Conservation (phyloP, 169 alveolate species). For the Besnoitia besnoiti region DNA sequence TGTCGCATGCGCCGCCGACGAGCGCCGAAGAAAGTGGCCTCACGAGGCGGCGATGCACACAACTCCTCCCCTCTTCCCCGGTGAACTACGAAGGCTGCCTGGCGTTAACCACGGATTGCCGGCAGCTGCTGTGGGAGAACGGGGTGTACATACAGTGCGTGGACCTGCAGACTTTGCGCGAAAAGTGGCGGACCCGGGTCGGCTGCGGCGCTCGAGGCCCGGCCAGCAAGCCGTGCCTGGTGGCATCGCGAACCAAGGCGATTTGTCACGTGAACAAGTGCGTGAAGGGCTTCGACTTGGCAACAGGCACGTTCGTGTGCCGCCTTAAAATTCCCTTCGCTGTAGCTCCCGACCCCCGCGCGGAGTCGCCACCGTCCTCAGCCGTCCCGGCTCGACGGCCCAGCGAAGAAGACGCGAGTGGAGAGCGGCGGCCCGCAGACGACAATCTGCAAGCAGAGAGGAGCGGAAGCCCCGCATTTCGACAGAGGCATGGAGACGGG, state of each 20-base stretch:
- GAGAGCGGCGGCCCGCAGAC: neutral
- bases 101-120: neutral
- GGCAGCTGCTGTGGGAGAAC: neutral
- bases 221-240: neutral
- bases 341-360: neutral
- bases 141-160: neutral
- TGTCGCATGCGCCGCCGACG: neutral
- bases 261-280: neutral
- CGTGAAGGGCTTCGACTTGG: neutral
- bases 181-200: neutral
- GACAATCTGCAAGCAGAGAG: neutral
- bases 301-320: neutral
- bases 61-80: neutral
- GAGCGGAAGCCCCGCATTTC: too few relatives aligned
- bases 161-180: neutral
- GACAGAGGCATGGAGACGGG: too few relatives aligned
- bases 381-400: neutral
- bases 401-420: neutral
- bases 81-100: neutral
- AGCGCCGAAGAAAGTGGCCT: neutral
- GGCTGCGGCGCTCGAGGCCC: neutral
- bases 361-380: neutral
- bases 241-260: neutral
- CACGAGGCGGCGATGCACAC: neutral
- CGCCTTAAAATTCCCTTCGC: neutral